These are phyloP conservation scores for Lepidium campestre DNA, from an alignment of 441 rosid genomes.

Conservation along the genomic window DNA sequence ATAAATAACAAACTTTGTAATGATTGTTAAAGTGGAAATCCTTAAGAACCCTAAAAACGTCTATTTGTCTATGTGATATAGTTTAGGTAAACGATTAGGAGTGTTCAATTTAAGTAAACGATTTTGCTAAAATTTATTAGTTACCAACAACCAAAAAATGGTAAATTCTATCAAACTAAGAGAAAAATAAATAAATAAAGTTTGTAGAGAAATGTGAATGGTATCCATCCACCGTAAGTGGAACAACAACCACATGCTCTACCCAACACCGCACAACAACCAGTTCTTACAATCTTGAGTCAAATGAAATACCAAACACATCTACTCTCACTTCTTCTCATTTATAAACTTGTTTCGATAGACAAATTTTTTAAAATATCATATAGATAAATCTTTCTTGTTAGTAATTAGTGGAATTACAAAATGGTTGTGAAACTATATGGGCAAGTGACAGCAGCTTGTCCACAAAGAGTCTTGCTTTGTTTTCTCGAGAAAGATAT, in stretches of 20 bases:
- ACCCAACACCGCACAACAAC: conserved; percentile 26
- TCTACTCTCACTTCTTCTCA: conserved; percentile 9
- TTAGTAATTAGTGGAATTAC: background rate
- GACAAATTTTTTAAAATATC: background rate
- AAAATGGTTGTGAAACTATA: conserved; percentile 57
- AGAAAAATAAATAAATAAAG: too few species aligned
- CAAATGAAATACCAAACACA: conserved; percentile 14
- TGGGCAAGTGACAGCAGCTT: conserved; percentile 44
- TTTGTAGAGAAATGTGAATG: background rate
- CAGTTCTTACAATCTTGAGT: conserved; percentile 13
- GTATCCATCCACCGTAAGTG: background rate
- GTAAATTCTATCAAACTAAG: too few species aligned
- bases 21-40: background rate
- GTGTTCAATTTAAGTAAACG: too few species aligned
- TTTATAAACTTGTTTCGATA: background rate
- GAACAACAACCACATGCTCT: conserved; percentile 29
- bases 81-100: too few species aligned
- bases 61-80: background rate
- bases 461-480: conserved; percentile 54
- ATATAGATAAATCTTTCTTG: background rate
- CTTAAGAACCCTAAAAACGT: background rate
- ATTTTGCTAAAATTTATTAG: too few species aligned
- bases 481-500: conserved; percentile 55
- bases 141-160: too few species aligned
- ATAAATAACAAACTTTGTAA: background rate